Evolutionary conservation across 805 yeast species (phyloP).

Genomic region (Pichia deserticola): DNA sequence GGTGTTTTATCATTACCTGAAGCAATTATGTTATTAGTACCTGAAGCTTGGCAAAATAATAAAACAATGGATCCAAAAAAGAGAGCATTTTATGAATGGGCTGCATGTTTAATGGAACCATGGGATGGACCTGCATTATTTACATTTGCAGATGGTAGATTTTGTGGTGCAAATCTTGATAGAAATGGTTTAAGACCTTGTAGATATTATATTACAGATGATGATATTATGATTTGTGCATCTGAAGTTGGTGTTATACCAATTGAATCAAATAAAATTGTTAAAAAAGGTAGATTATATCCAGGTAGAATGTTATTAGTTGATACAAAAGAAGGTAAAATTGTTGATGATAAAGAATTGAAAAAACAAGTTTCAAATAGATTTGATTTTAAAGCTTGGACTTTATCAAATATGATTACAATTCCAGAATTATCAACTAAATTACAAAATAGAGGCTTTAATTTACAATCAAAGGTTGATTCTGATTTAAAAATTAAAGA

Average conservation of each 20-base stretch:
- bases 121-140: conserved; percentile 99
- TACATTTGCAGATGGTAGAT: conserved; percentile 94
- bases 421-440: conserved; percentile 68
- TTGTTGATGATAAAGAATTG: conserved; percentile 88
- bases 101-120: conserved; percentile 97
- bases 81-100: conserved; percentile 97
- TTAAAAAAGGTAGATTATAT: conserved; percentile 87
- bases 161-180: conserved; percentile 97
- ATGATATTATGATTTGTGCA: conserved; percentile 94
- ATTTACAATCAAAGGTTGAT: conserved; percentile 21
- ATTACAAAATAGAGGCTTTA: conserved; percentile 37
- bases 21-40: conserved; percentile 94
- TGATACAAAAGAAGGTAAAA: conserved; percentile 86
- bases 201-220: conserved; percentile 91
- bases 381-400: conserved; percentile 92
- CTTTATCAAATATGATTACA: conserved; percentile 75
- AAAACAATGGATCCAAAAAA: conserved; percentile 80
- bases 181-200: conserved; percentile 98
- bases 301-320: conserved; percentile 96
- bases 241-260: conserved; percentile 97
- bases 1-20: conserved; percentile 91
- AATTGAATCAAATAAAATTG: conserved; percentile 71
- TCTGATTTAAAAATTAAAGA: conserved; percentile 49
- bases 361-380: conserved; percentile 72
- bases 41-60: conserved; percentile 97